phyloP scores from a whole-genome alignment of 768 basidiomycete genomes.

The Rhodotorula diobovata region DNA sequence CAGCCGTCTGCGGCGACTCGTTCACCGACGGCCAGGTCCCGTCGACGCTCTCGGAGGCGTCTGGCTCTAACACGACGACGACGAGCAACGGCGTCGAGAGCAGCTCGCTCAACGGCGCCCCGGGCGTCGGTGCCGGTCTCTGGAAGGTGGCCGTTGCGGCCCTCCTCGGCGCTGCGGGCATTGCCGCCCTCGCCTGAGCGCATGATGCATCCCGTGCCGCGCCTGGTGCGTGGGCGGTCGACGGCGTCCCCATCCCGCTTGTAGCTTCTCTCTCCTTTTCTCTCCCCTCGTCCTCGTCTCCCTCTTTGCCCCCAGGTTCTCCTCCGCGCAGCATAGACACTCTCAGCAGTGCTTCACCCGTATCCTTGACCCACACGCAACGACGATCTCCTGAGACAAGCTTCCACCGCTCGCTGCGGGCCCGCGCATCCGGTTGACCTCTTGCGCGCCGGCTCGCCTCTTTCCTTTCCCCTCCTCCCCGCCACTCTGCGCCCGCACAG shows the following conservation, averaged over 20 bases:
- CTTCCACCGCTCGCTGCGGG: too few relatives aligned
- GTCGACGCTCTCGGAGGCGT: neutral
- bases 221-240: neutral
- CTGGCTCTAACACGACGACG: neutral
- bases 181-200: slow-evolving; percentile 5
- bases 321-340: too few relatives aligned
- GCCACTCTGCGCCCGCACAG: too few relatives aligned
- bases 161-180: neutral
- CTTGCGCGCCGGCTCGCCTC: too few relatives aligned
- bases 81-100: neutral
- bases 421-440: too few relatives aligned
- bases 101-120: neutral
- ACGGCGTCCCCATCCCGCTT: neutral
- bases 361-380: too few relatives aligned
- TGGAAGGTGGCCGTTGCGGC: neutral
- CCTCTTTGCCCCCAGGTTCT: too few relatives aligned
- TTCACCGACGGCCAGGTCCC: slow-evolving; percentile 18
- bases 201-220: neutral
- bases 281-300: too few relatives aligned
- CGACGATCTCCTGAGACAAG: too few relatives aligned
- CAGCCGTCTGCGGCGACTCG: neutral
- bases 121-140: neutral
- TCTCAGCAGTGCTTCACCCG: too few relatives aligned
- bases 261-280: neutral
- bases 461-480: too few relatives aligned